Evolutionary conservation across 2,329 filamentous ascomycete species (phyloP).

Genomic region (Exophiala viscosa): DNA sequence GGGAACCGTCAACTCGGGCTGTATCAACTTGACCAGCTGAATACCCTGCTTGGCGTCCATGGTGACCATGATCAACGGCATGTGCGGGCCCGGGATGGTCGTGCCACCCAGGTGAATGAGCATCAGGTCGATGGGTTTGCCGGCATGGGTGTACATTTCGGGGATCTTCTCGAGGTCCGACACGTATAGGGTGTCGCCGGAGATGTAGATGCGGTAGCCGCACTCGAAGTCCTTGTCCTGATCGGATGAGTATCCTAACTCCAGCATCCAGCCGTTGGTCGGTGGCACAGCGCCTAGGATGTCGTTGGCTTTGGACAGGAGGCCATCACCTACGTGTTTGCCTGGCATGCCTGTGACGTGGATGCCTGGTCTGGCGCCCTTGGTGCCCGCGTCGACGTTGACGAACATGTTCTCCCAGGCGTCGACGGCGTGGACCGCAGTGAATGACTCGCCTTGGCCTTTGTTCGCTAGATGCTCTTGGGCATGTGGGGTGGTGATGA

Average conservation of each 20-base stretch:
- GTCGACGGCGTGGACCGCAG: slow-evolving; percentile 53
- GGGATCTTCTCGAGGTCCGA: slow-evolving; percentile 62
- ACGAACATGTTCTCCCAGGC: slow-evolving; percentile 53
- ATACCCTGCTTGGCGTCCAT: slow-evolving; percentile 65
- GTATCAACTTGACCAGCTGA: slow-evolving; percentile 56
- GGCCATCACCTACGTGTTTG: slow-evolving; percentile 55
- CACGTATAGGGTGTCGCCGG: slow-evolving; percentile 61
- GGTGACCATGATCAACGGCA: slow-evolving; percentile 63
- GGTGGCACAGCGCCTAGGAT: slow-evolving; percentile 53
- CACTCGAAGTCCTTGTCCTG: slow-evolving; percentile 36
- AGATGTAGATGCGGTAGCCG: slow-evolving; percentile 63
- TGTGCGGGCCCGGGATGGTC: slow-evolving; percentile 57
- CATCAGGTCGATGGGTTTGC: slow-evolving; percentile 61
- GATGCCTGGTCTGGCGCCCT: slow-evolving; percentile 40
- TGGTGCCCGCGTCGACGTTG: slow-evolving; percentile 33
- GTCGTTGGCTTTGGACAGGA: slow-evolving; percentile 45
- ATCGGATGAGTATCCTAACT: slow-evolving; percentile 50
- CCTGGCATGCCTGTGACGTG: slow-evolving; percentile 63
- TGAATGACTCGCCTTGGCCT: slow-evolving; percentile 50
- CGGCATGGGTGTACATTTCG: slow-evolving; percentile 45
- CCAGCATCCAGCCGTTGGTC: slow-evolving; percentile 65
- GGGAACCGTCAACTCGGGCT: slow-evolving; percentile 60
- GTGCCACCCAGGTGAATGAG: slow-evolving; percentile 64
- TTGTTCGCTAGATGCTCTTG: slow-evolving; percentile 48
- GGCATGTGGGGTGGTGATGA: slow-evolving; percentile 62